A percentile compares a stretch with the other conserved stretches of the same genome.
Conservation (phyloP, 176 grass and related monocot genomes). For the Cenchrus americanus region DNA sequence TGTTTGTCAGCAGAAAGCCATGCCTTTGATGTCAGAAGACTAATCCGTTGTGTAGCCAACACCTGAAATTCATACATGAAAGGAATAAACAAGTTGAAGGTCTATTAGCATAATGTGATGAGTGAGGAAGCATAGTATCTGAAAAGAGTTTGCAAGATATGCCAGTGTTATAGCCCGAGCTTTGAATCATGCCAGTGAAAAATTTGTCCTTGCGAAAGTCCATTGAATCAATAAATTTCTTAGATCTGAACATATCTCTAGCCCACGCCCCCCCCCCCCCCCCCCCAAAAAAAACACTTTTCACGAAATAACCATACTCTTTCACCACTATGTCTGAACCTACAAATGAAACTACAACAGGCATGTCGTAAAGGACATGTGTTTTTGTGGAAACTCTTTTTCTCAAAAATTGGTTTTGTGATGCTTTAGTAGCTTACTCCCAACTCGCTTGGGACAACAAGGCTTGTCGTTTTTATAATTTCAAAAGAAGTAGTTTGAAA, state of each 20-base stretch:
- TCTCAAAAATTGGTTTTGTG: neutral
- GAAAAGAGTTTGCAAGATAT: neutral
- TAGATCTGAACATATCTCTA: neutral
- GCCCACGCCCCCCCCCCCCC: neutral
- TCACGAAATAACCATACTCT: neutral
- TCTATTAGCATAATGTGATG: constrained; percentile 5
- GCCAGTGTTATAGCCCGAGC: constrained; percentile 13
- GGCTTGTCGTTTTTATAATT: neutral
- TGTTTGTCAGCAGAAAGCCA: constrained; percentile 84
- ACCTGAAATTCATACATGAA: constrained; percentile 51
- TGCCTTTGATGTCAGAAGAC: constrained; percentile 81
- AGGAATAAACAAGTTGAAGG: neutral
- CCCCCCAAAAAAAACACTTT: neutral
- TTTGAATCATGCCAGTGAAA: constrained; percentile 7
- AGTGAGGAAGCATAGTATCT: neutral
- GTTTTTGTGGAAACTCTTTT: neutral
- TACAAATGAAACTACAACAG: neutral
- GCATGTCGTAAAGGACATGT: neutral
- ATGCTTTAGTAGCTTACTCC: neutral
- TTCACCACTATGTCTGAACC: neutral
- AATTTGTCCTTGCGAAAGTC: constrained; percentile 12
- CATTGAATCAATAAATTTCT: neutral
- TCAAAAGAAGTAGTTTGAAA: neutral
- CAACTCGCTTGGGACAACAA: neutral
- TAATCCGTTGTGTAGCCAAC: constrained; percentile 70